Conservation (phyloP, 2,329 filamentous ascomycete species). For the Dothideomycetes sp. region DNA sequence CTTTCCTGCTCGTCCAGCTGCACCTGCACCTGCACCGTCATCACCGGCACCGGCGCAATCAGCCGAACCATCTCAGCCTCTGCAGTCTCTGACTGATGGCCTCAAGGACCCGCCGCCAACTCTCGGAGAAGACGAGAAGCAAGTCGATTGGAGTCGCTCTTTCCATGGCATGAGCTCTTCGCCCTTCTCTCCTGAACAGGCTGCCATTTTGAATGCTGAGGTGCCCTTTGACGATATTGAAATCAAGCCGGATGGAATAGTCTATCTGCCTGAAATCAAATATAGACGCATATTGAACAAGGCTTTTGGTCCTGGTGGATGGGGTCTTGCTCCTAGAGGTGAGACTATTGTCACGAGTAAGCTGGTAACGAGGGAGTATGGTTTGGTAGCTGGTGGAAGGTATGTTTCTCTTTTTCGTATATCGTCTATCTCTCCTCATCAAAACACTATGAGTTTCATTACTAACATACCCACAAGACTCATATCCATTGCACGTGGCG, state of each 20-base stretch:
- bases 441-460: no score
- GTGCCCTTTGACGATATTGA: constrained; percentile 70
- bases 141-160: constrained; percentile 72
- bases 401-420: constrained; percentile 33
- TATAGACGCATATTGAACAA: constrained; percentile 82
- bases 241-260: constrained; percentile 92
- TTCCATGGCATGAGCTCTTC: constrained; percentile 66
- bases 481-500: constrained; percentile 83
- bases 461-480: constrained; percentile 45
- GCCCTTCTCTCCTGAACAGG: constrained; percentile 61
- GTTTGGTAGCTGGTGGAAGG: constrained; percentile 78
- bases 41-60: constrained; percentile 10
- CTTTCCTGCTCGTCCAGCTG: constrained; percentile 1
- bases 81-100: constrained; percentile 36
- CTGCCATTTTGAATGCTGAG: constrained; percentile 56
- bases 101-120: constrained; percentile 40
- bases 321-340: constrained; percentile 82
- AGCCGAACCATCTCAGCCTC: constrained; percentile 11
- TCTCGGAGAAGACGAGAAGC: constrained; percentile 36
- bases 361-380: constrained; percentile 81
- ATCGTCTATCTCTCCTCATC: no score
- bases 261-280: constrained; percentile 97
- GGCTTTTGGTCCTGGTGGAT: constrained; percentile 89
- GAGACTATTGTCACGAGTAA: constrained; percentile 77
- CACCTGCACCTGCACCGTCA: constrained; percentile 11